phyloP scores from a whole-genome alignment of 768 basidiomycete genomes.

The Chalciporus piperatus region DNA sequence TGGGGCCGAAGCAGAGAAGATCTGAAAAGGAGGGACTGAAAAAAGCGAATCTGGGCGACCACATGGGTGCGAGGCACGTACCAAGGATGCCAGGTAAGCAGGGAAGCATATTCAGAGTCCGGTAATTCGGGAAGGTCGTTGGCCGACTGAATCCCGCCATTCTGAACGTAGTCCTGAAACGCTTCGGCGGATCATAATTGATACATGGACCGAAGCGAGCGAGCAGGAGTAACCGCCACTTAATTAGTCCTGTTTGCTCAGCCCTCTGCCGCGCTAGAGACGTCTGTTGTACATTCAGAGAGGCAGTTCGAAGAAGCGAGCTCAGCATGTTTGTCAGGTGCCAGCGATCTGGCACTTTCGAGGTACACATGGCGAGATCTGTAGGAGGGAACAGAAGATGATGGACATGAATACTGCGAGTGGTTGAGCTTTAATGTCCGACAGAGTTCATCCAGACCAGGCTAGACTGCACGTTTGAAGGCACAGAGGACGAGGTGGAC shows the following conservation, averaged over 20 bases:
- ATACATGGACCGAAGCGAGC: slow-evolving; percentile 7
- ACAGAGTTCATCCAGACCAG: neutral
- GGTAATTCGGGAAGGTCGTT: slow-evolving; percentile 9
- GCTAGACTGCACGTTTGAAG: neutral
- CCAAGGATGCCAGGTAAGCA: slow-evolving; percentile 13
- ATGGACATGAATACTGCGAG: slow-evolving; percentile 9
- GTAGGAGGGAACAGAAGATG: neutral
- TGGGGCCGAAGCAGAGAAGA: slow-evolving; percentile 25
- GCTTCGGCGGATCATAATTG: slow-evolving; percentile 22
- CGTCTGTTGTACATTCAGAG: slow-evolving; percentile 4
- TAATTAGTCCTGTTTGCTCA: slow-evolving; percentile 7
- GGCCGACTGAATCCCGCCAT: slow-evolving; percentile 16
- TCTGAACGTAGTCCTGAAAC: slow-evolving; percentile 13
- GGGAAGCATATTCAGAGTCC: slow-evolving; percentile 6
- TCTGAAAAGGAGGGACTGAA: slow-evolving; percentile 11
- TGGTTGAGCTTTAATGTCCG: slow-evolving; percentile 25
- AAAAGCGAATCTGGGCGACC: slow-evolving; percentile 28
- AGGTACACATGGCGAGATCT: slow-evolving; percentile 13
- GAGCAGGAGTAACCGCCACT: neutral
- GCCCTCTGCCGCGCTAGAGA: slow-evolving; percentile 21
- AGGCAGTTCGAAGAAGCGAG: slow-evolving; percentile 12
- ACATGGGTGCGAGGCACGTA: slow-evolving; percentile 26
- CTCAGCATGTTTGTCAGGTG: slow-evolving; percentile 5
- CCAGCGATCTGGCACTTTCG: slow-evolving; percentile 16
- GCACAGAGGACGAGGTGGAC: neutral